Base-by-base conservation (phyloP, 2,329 filamentous ascomycete species). In the Cyanodermella asteris region DNA sequence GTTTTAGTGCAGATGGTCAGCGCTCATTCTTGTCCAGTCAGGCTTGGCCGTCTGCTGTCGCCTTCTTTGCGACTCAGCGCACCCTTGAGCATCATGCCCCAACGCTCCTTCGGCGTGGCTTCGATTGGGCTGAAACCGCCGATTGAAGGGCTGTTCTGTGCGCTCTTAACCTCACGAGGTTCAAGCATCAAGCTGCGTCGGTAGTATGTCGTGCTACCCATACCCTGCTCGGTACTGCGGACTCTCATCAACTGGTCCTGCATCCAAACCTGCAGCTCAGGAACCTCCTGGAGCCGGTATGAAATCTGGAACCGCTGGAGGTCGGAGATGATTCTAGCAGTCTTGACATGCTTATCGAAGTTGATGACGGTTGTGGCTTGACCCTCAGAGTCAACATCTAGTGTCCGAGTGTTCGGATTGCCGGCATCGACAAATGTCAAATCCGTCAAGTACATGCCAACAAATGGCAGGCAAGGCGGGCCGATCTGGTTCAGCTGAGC, bases 401-500 rank as follows among this genome's bases (percentile, higher is more conserved):
- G 64, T 38, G 73, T 72, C 39, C 84, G 78, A 3, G 73, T 82
- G 5, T 78, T 67, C 17, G 77, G 75, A 46, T 94, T 94, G 32
- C 87, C 87, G 34, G 84, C 81, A 43, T 94, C 81, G 27, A 91
- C 74, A 49, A 97, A 94, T 0, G 82, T 93, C 18, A 97, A 58
- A 43, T 97, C 87, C 0, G 87, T 97, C 19, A 97, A 59, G 46
- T 93, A 94, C 51, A 91, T 91, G 34, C 87, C 87, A 3, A 97
- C 65, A 45, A 94, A 97, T 0, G 87, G 87, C 26, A 97, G 61
- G 44, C 87, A 97, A 5, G 87, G 84, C 1, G 82, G 78, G 0
- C 90, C 71, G 27, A 90, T 77, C 38, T 78, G 73, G 37, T 84
- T 72, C 3, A 97, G 65, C 22, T 76, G 71, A 29, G 73, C 68